Base-by-base conservation (phyloP, 176 grass and related monocot species). In the Rhynchospora pubera region DNA sequence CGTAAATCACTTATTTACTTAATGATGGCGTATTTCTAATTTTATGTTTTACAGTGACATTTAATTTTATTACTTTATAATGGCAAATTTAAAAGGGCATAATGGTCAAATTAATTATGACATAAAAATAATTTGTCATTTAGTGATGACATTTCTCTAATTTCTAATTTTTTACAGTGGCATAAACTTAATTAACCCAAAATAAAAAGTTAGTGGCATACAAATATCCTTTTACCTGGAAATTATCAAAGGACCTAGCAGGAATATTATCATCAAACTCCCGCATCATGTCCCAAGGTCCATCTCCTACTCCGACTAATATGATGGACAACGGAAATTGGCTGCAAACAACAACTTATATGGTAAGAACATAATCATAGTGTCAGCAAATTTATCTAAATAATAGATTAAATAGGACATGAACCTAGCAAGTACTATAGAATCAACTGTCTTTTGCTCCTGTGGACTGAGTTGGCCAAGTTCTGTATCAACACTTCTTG, bases 251-350 rank as follows among this genome's bases (percentile, higher is more conserved):
- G 39, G 87, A 89, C 57, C 87, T 67, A 77, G 83, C 44, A 62
- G 87, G 87, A 66, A 89, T 89, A 73, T 89, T 82, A 64, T 89
- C 87, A 68, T 89, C 87, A 60, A 89, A 89, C 65, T 85, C 83
- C 11, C 65, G 70, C 87, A 85, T 89, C 83, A 78, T 85, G 57
- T 89, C 87, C 87, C 87, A 89, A 47, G 87, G 87, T 47, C 87
- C 87, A 85, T 89, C 87, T 32, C 87, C 87, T 26, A 89, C 87
- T 85, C 87, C 87, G 67, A 89, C 87, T 79, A 89, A 78, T 47
- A 89, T 62, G 62, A 89, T 89, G 48, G 87, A 89, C 68, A 89
- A 61, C 12, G 87, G 87, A 59, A 82, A 85, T 44, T 85, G 50
- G 57, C 87, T 89, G 78, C 83, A 85, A 64, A 67, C 42, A 73